phyloP scores from a whole-genome alignment of 192 early-diverging fungal species.

The Backusella circina region DNA sequence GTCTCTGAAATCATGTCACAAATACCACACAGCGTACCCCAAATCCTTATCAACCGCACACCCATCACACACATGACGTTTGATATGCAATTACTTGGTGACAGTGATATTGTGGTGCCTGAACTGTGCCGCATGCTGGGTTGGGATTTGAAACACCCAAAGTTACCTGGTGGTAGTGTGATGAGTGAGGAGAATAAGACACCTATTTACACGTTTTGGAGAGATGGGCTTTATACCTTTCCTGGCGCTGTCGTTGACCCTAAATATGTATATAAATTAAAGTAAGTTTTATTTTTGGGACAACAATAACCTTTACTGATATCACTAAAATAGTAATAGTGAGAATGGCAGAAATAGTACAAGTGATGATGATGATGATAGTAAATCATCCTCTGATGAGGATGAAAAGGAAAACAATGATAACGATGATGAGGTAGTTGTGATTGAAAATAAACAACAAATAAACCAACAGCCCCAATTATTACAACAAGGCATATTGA shows the following conservation, averaged over 20 bases:
- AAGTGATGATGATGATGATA: not conserved
- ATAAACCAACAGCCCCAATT: not conserved
- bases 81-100: conserved; percentile 85
- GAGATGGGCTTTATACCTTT: conserved; percentile 42
- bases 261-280: conserved; percentile 12
- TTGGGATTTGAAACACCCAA: conserved; percentile 73
- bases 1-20: conserved; percentile 87
- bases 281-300: conserved; percentile 3
- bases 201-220: conserved; percentile 12
- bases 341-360: not conserved
- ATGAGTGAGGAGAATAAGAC: conserved; percentile 30
- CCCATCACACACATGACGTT: conserved; percentile 83
- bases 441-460: not conserved
- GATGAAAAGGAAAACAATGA: conserved; percentile 1
- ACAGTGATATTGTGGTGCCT: conserved; percentile 80
- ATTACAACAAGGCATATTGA: not conserved
- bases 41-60: conserved; percentile 91
- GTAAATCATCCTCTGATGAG: not conserved
- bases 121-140: conserved; percentile 67
- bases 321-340: not conserved
- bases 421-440: not conserved
- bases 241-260: conserved; percentile 41
- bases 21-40: conserved; percentile 79
- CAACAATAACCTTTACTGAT: not conserved
- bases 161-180: conserved; percentile 55